Conservation (phyloP, 306 rosid genomes). For the Comarum palustre region DNA sequence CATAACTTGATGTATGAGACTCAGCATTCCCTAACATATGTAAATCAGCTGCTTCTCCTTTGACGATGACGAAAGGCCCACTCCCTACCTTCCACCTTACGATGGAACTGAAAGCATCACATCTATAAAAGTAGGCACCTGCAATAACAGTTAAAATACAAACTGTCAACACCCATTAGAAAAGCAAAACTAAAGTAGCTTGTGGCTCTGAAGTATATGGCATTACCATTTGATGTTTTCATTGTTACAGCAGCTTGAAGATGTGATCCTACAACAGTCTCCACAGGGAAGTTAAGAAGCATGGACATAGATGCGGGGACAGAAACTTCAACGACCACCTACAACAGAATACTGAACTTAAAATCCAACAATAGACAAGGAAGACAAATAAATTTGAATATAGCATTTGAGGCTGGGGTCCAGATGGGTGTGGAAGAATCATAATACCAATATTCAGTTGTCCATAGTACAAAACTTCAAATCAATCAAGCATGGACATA, state of each 20-base stretch:
- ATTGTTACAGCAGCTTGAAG: slow-evolving; percentile 85
- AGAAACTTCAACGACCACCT: slow-evolving; percentile 83
- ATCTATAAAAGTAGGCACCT: slow-evolving; percentile 78
- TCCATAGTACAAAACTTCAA: neutral
- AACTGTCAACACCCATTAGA: slow-evolving; percentile 20
- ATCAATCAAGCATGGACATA: neutral
- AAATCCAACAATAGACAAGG: slow-evolving; percentile 1
- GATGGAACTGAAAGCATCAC: slow-evolving; percentile 71
- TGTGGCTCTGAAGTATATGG: slow-evolving; percentile 19
- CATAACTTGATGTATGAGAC: slow-evolving; percentile 40
- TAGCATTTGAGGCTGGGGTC: slow-evolving; percentile 10
- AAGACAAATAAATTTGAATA: neutral
- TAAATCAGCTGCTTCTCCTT: slow-evolving; percentile 44
- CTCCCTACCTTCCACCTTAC: slow-evolving; percentile 81
- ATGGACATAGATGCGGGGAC: slow-evolving; percentile 70
- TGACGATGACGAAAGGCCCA: slow-evolving; percentile 66
- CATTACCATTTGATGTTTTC: slow-evolving; percentile 77
- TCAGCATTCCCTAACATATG: slow-evolving; percentile 39
- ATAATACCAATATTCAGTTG: neutral
- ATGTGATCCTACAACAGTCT: slow-evolving; percentile 83
- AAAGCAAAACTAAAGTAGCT: neutral
- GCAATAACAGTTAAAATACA: slow-evolving; percentile 33
- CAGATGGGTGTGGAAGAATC: neutral
- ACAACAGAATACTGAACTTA: slow-evolving; percentile 19
- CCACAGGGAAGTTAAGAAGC: slow-evolving; percentile 77